These are phyloP conservation scores for Pichia sp. DNA, from an alignment of 1,139 yeast species.

Conservation along the genomic window DNA sequence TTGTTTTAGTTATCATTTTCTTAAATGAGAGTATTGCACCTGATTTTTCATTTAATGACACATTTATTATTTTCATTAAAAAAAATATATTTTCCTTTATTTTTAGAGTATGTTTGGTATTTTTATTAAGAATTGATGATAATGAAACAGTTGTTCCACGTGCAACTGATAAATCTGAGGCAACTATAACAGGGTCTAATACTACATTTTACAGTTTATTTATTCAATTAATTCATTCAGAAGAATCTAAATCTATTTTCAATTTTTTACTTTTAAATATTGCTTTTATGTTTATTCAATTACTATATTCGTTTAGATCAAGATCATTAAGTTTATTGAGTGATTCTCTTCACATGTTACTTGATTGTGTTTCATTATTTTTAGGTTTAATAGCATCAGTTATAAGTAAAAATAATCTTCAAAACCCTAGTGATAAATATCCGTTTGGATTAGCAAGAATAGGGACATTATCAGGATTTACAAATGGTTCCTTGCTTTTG, in stretches of 20 bases:
- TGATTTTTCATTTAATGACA: constrained; percentile 2
- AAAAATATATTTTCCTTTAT: constrained; percentile 14
- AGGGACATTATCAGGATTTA: constrained; percentile 90
- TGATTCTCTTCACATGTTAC: constrained; percentile 93
- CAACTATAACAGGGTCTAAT: background rate
- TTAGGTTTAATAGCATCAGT: constrained; percentile 86
- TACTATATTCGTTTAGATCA: constrained; percentile 84
- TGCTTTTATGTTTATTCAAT: constrained; percentile 89
- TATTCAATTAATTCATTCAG: constrained; percentile 46
- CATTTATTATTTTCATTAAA: constrained; percentile 4
- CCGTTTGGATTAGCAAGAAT: constrained; percentile 85
- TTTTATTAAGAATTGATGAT: constrained; percentile 5
- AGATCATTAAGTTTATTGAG: constrained; percentile 86
- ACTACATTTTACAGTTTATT: constrained; percentile 21
- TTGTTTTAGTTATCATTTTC: constrained; percentile 21
- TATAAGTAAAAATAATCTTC: constrained; percentile 36
- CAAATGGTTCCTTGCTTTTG: constrained; percentile 80
- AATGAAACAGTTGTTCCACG: background rate
- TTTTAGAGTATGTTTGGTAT: constrained; percentile 13
- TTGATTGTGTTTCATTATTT: constrained; percentile 86
- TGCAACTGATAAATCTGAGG: background rate
- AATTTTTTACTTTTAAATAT: constrained; percentile 80
- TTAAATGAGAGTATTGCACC: constrained; percentile 15
- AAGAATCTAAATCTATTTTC: constrained; percentile 84
- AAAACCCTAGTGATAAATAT: constrained; percentile 52